Percentiles rank a stretch among this genome's conserved stretches.
phyloP scores from a whole-genome alignment of 2,329 filamentous ascomycete genomes.

The Aureobasidium sp. region DNA sequence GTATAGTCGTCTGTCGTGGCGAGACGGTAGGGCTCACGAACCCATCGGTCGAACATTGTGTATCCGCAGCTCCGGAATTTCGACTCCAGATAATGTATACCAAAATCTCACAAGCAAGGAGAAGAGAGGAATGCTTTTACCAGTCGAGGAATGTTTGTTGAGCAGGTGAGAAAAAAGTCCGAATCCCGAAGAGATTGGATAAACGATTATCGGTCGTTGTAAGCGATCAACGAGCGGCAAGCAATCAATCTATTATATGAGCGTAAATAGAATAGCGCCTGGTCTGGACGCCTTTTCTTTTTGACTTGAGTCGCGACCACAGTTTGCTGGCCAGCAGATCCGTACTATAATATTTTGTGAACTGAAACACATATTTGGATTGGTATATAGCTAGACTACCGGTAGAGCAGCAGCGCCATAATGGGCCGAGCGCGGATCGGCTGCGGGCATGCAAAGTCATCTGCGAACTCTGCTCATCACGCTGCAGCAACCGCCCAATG shows the following conservation, averaged over 20 bases:
- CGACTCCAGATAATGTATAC: neutral
- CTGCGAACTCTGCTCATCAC: neutral
- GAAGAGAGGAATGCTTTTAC: neutral
- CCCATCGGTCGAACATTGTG: neutral
- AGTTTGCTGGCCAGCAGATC: neutral
- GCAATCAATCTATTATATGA: neutral
- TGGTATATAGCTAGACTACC: neutral
- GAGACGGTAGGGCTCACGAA: constrained; percentile 3
- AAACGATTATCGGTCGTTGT: neutral
- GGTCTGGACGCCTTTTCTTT: constrained; percentile 3
- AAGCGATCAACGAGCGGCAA: constrained; percentile 9
- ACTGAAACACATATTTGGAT: constrained; percentile 9
- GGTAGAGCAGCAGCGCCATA: neutral
- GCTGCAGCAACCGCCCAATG: neutral
- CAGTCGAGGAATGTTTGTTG: neutral
- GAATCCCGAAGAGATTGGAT: neutral
- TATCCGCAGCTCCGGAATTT: neutral
- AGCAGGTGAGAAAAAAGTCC: neutral
- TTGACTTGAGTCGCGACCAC: neutral
- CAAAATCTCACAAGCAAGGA: neutral
- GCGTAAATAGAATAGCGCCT: neutral
- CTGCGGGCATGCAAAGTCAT: neutral
- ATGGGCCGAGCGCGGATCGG: neutral
- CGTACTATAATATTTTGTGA: neutral
- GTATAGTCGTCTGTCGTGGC: constrained; percentile 19